A percentile compares a stretch with the other conserved stretches of the same genome.
phyloP scores from a whole-genome alignment of 352 stramenopile genomes.

The Phytophthora multivora region DNA sequence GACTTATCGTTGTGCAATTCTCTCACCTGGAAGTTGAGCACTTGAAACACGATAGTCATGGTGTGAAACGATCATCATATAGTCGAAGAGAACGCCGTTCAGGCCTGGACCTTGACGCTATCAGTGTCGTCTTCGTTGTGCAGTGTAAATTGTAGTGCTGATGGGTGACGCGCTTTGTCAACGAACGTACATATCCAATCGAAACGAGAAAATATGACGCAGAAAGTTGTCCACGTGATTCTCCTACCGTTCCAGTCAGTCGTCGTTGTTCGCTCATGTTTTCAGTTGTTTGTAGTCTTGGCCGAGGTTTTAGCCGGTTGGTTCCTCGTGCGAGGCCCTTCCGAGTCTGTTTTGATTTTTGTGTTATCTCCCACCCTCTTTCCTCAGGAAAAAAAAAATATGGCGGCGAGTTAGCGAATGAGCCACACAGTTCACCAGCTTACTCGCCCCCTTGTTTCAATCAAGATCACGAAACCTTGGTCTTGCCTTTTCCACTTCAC shows the following conservation, averaged over 20 bases:
- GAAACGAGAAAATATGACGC: conserved; percentile 19
- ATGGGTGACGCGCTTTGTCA: conserved; percentile 6
- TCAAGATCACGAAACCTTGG: conserved; percentile 30
- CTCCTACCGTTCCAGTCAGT: conserved; percentile 18
- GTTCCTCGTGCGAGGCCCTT: conserved; percentile 31
- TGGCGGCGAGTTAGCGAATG: conserved; percentile 20
- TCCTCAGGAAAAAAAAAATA: conserved; percentile 35
- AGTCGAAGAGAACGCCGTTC: conserved; percentile 24
- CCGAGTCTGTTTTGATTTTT: conserved; percentile 51
- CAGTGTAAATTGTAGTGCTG: conserved; percentile 24
- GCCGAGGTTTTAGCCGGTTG: conserved; percentile 19
- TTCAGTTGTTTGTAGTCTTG: conserved; percentile 33
- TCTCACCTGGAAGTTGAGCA: conserved; percentile 19
- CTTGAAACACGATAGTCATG: conserved; percentile 6
- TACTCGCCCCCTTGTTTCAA: conserved; percentile 29
- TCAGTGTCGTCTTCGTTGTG: conserved; percentile 20
- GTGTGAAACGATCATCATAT: conserved; percentile 21
- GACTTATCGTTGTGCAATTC: too few species aligned
- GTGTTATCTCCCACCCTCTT: conserved; percentile 37
- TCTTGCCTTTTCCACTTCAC: conserved; percentile 40
- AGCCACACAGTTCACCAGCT: conserved; percentile 20
- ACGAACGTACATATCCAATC: conserved; percentile 12
- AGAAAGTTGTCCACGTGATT: conserved; percentile 9
- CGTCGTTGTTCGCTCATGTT: conserved; percentile 34
- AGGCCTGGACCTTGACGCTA: conserved; percentile 4